Evolutionary conservation across 2,329 filamentous ascomycete species (phyloP).

Genomic region (Fusarium agapanthi): DNA sequence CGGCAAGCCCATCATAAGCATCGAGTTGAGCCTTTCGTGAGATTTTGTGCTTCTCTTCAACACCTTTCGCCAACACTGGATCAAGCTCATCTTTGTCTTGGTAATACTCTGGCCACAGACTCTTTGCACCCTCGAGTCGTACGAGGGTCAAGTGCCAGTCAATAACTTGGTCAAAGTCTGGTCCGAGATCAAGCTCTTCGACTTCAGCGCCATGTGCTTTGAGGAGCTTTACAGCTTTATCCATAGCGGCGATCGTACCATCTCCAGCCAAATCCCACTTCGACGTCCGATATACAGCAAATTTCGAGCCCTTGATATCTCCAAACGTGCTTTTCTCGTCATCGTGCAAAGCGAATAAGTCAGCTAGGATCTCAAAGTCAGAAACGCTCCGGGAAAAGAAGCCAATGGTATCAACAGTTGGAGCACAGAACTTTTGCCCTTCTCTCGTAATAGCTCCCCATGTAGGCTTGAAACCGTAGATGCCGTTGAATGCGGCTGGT

Average conservation of each 20-base stretch:
- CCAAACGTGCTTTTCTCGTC: constrained; percentile 48
- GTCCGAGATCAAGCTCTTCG: constrained; percentile 63
- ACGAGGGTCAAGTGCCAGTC: constrained; percentile 63
- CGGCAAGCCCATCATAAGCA: constrained; percentile 62
- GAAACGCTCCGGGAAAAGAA: constrained; percentile 65
- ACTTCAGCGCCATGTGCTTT: constrained; percentile 60
- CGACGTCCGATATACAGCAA: constrained; percentile 63
- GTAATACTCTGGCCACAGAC: constrained; percentile 64
- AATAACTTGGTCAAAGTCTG: constrained; percentile 57
- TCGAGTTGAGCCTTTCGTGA: constrained; percentile 59
- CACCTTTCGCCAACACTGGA: constrained; percentile 55
- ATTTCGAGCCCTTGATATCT: constrained; percentile 57
- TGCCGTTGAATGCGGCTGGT: constrained; percentile 71
- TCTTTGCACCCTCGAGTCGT: constrained; percentile 59
- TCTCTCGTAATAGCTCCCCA: constrained; percentile 71
- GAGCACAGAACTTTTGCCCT: constrained; percentile 66
- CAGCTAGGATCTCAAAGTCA: constrained; percentile 65
- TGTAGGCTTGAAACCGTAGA: constrained; percentile 73
- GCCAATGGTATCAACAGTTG: constrained; percentile 70
- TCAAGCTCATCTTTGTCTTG: constrained; percentile 57
- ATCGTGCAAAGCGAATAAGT: constrained; percentile 63
- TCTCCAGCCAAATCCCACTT: constrained; percentile 59
- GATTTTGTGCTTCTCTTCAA: constrained; percentile 57
- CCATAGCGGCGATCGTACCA: constrained; percentile 55
- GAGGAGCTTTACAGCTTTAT: constrained; percentile 52